phyloP scores from a whole-genome alignment of 2,329 filamentous ascomycete genomes.

The Karstenula rhodostoma region DNA sequence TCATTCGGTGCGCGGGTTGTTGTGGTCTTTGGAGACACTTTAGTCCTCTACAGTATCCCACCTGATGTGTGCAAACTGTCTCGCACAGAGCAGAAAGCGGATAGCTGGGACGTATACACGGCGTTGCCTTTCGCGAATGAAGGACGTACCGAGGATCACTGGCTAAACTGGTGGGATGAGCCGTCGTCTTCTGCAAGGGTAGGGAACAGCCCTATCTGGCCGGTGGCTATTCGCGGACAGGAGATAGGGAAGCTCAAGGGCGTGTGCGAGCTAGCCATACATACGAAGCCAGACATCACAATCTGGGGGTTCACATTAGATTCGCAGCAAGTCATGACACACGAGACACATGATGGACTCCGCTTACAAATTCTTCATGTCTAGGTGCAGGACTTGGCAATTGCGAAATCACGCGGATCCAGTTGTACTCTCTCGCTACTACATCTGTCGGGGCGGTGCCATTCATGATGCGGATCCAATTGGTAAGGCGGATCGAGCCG shows the following conservation, averaged over 20 bases:
- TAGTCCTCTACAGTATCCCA: conserved; percentile 70
- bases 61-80: conserved; percentile 55
- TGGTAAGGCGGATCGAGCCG: conserved; percentile 24
- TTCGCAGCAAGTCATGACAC: conserved; percentile 38
- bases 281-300: conserved; percentile 54
- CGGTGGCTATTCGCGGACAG: conserved; percentile 59
- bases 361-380: neutral
- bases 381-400: conserved; percentile 55
- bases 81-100: conserved; percentile 32
- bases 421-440: conserved; percentile 13
- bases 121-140: conserved; percentile 19
- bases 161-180: conserved; percentile 42
- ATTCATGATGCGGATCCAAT: conserved; percentile 27
- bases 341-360: too few species aligned
- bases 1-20: conserved; percentile 66
- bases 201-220: conserved; percentile 49
- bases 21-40: conserved; percentile 61
- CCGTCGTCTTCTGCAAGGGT: conserved; percentile 13
- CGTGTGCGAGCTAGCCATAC: conserved; percentile 61
- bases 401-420: conserved; percentile 44
- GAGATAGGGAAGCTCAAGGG: conserved; percentile 56
- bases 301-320: conserved; percentile 62
- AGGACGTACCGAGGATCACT: conserved; percentile 33
- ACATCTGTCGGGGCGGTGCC: conserved; percentile 36
- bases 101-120: conserved; percentile 29